A percentile compares a stretch with the other conserved stretches of the same genome.
Conservation (phyloP, 2,329 filamentous ascomycete species). For the Fusarium sp. region DNA sequence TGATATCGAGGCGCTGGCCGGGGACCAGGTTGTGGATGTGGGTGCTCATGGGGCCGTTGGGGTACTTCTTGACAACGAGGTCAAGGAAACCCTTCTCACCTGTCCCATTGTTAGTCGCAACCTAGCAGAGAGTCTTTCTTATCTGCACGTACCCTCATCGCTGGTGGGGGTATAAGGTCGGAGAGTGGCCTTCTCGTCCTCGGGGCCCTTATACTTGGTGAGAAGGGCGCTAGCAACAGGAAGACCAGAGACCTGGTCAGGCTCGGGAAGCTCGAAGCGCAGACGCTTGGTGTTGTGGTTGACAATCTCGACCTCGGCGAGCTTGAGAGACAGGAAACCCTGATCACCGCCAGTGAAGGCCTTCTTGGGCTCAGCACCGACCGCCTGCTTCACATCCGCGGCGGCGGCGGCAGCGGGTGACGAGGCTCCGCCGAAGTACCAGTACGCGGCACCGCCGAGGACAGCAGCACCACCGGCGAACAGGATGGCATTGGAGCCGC, state of each 20-base stretch:
- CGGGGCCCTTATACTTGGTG: constrained; percentile 89
- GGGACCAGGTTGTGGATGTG: constrained; percentile 86
- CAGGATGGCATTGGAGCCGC: constrained; percentile 68
- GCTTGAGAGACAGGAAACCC: constrained; percentile 84
- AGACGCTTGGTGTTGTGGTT: constrained; percentile 97
- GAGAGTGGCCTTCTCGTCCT: constrained; percentile 85
- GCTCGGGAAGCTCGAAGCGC: constrained; percentile 86
- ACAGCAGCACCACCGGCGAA: constrained; percentile 70
- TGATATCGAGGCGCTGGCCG: constrained; percentile 87
- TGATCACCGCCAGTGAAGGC: constrained; percentile 86
- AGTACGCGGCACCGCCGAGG: constrained; percentile 67
- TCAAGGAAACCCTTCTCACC: constrained; percentile 84
- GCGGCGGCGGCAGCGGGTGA: constrained; percentile 70
- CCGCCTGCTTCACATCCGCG: constrained; percentile 57
- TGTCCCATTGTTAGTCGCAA: constrained; percentile 47
- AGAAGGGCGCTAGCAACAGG: constrained; percentile 86
- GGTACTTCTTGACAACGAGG: constrained; percentile 92
- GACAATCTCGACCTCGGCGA: constrained; percentile 80
- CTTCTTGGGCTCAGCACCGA: constrained; percentile 63
- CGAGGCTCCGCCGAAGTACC: constrained; percentile 64
- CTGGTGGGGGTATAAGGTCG: constrained; percentile 93
- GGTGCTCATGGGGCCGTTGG: constrained; percentile 88
- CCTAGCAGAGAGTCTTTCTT: not conserved
- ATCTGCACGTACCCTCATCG: constrained; percentile 74
- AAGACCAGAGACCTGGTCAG: constrained; percentile 86